Base-by-base conservation (phyloP, 2,329 filamentous ascomycete species). In the Colletotrichum salicis region DNA sequence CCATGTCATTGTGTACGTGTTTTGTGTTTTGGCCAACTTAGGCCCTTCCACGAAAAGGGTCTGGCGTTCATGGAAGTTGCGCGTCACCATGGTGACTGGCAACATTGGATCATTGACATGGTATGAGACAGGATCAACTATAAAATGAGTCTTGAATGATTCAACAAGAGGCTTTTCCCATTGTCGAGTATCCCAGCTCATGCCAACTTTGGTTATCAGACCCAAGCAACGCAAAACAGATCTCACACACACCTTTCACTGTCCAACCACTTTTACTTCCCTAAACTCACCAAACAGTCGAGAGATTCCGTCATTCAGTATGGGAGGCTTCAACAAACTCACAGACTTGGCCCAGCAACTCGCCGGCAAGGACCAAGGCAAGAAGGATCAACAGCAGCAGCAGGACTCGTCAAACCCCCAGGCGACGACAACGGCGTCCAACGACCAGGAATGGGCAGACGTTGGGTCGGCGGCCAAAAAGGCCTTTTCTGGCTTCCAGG, bases 261-360 rank as follows among this genome's bases (percentile, higher is more conserved):
- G 22, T 1, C n/a, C 7, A 13, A n/a, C 8, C 24, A 48, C 4
- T 48, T 48, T n/a, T 27, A 31, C 1, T 12, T 37, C 7, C 19
- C 54, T 51, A n/a, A 35, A 2, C 4, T 24, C 19, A 15, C 11
- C 12, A 2, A 41, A 15, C 29, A 37, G 13, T 12, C 19, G 24
- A 24, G 24, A 5, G 8, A 29, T 11, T 19, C 15, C 37, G 35
- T 19, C 8, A 15, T 5, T 10, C 35, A 58, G 24, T 11, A 79
- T 79, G 78, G 29, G 29, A 52, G 74, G 76, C 65, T 77, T 78
- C 61, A 64, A 74, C 73, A 75, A 75, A 70, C 56, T 78, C 56
- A 70, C 72, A 48, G 64, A 72, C 41, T 35, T 74, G 61, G 77
- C 75, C 54, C 59, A 76, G 70, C 70, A 74, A 64, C 76, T 77